These are phyloP conservation scores for Alopecurus myosuroides DNA, from an alignment of 176 grass and related monocot genomes.

Conservation along the genomic window DNA sequence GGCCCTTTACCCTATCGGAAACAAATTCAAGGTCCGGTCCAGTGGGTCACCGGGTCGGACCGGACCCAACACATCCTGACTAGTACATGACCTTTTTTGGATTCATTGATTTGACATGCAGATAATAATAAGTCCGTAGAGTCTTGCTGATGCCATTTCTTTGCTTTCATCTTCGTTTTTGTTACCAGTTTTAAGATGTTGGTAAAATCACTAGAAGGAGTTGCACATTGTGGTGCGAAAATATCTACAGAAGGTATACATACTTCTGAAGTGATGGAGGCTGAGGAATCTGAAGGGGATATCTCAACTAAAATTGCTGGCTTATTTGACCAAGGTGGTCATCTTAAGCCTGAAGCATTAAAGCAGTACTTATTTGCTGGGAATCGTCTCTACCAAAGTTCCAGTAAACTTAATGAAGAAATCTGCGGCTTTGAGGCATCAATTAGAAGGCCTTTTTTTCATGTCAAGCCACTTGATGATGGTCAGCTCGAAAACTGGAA, in stretches of 20 bases:
- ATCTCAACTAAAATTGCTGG: constrained; percentile 38
- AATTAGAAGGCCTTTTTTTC: constrained; percentile 76
- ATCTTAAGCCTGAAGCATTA: constrained; percentile 39
- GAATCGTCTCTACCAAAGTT: constrained; percentile 57
- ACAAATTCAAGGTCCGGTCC: too few species aligned
- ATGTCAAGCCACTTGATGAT: constrained; percentile 82
- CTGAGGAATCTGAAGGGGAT: constrained; percentile 41
- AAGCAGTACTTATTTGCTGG: constrained; percentile 68
- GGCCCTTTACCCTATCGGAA: too few species aligned
- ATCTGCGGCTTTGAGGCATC: constrained; percentile 67
- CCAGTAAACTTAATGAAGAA: constrained; percentile 64
- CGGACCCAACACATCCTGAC: too few species aligned
- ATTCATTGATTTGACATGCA: not conserved
- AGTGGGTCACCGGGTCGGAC: too few species aligned
- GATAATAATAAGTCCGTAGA: not conserved
- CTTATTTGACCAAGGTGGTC: constrained; percentile 44
- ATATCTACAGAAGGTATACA: constrained; percentile 15
- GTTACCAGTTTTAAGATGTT: constrained; percentile 79
- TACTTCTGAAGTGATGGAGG: constrained; percentile 40
- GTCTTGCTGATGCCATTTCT: constrained; percentile 22
- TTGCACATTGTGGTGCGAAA: constrained; percentile 32
- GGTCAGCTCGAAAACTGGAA: constrained; percentile 88
- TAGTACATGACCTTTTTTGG: not conserved
- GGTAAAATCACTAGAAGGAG: constrained; percentile 57
- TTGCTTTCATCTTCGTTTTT: constrained; percentile 18